phyloP scores from a whole-genome alignment of 768 basidiomycete genomes.

The Trametes villosa region DNA sequence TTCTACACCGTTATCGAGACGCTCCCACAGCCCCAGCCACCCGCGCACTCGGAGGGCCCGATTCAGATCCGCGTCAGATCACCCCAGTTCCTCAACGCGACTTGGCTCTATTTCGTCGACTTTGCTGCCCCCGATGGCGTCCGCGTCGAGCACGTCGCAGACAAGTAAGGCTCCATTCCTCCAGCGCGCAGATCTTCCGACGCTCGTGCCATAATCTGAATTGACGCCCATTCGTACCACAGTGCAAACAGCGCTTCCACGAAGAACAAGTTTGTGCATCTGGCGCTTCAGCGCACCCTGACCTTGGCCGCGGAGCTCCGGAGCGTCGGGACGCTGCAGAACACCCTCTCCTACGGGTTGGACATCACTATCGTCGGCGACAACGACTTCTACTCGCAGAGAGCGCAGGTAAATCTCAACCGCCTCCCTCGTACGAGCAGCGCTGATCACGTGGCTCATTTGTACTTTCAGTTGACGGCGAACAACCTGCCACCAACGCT shows the following conservation, averaged over 20 bases:
- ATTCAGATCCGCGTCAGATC: slow-evolving; percentile 75
- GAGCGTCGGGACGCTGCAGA: slow-evolving; percentile 46
- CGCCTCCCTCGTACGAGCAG: background rate
- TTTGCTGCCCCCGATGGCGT: slow-evolving; percentile 38
- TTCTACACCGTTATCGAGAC: slow-evolving; percentile 80
- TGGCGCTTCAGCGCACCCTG: slow-evolving; percentile 82
- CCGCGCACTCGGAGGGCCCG: slow-evolving; percentile 19
- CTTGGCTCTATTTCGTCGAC: slow-evolving; percentile 71
- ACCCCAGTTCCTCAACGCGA: slow-evolving; percentile 85
- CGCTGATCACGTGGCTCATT: slow-evolving; percentile 16
- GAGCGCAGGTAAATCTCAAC: slow-evolving; percentile 64
- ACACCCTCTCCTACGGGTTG: slow-evolving; percentile 56
- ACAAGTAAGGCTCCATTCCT: slow-evolving; percentile 17
- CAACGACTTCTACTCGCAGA: slow-evolving; percentile 98
- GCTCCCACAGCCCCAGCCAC: slow-evolving; percentile 21
- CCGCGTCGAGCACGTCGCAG: slow-evolving; percentile 34
- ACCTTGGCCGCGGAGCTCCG: slow-evolving; percentile 65
- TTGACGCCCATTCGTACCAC: slow-evolving; percentile 17
- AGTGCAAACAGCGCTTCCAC: slow-evolving; percentile 33
- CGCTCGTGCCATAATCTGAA: background rate
- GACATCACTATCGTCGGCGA: slow-evolving; percentile 87
- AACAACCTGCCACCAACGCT: slow-evolving; percentile 65
- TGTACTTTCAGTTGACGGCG: slow-evolving; percentile 57
- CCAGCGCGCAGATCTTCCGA: background rate
- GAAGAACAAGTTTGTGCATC: slow-evolving; percentile 91